These are phyloP conservation scores for Yamadazyma endophytica DNA, from an alignment of 805 yeast genomes.

Conservation along the genomic window DNA sequence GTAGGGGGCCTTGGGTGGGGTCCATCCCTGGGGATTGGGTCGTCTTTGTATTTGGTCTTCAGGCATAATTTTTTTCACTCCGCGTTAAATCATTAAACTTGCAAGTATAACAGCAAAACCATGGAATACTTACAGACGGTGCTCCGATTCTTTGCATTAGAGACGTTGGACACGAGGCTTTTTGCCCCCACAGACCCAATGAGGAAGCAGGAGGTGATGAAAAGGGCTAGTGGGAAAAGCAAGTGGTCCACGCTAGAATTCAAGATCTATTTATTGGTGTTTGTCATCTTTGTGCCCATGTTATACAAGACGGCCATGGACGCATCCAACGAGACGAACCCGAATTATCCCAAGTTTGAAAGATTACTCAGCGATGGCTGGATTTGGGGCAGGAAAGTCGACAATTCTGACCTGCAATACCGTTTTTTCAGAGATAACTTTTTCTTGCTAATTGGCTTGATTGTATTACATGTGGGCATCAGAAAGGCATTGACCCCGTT, in stretches of 20 bases:
- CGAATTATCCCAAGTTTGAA: constrained; percentile 63
- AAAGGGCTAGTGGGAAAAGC: constrained; percentile 35
- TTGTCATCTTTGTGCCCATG: constrained; percentile 70
- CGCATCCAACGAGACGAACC: constrained; percentile 70
- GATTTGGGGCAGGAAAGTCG: constrained; percentile 87
- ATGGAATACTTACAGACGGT: constrained; percentile 13
- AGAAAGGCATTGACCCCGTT: constrained; percentile 34
- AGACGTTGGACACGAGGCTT: constrained; percentile 50
- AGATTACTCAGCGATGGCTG: constrained; percentile 74
- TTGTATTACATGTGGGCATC: constrained; percentile 48
- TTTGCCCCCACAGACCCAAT: constrained; percentile 31
- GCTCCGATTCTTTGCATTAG: constrained; percentile 44
- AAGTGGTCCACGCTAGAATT: constrained; percentile 80
- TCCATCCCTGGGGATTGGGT: constrained; percentile 78
- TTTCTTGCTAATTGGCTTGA: constrained; percentile 52
- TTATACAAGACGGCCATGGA: constrained; percentile 80
- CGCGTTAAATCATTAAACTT: no score
- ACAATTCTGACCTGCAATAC: constrained; percentile 89
- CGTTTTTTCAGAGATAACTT: constrained; percentile 82
- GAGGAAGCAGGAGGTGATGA: constrained; percentile 26
- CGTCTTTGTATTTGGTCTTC: no score
- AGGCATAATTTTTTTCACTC: no score
- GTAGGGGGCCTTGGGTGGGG: constrained; percentile 77
- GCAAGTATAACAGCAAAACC: neutral
- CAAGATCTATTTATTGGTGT: constrained; percentile 58